Conservation (phyloP, 306 rosid species). For the Castanea crenata region DNA sequence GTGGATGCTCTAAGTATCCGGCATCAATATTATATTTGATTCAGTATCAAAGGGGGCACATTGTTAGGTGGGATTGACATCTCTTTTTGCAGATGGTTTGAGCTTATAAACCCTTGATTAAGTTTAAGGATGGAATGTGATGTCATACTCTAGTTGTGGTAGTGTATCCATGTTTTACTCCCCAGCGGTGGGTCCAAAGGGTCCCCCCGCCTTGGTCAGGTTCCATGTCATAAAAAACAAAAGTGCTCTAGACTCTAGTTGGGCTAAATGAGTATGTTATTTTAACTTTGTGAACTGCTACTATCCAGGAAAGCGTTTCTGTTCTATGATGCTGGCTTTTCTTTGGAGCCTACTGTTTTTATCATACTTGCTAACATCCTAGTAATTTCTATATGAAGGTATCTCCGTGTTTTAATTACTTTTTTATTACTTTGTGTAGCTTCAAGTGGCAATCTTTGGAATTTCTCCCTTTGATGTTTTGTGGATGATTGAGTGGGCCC, state of each 20-base stretch:
- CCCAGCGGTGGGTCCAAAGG: too few species aligned
- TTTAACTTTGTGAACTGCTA: background rate
- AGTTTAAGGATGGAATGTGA: background rate
- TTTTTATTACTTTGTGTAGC: background rate
- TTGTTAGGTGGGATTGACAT: background rate
- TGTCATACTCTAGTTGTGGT: background rate
- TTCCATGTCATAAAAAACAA: too few species aligned
- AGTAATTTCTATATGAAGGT: background rate
- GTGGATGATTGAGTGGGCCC: background rate
- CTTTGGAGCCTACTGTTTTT: background rate
- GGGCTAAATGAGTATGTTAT: background rate
- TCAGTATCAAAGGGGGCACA: background rate
- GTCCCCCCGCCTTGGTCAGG: too few species aligned
- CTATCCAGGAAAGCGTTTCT: background rate
- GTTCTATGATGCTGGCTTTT: background rate
- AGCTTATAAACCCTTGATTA: background rate
- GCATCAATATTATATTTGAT: background rate
- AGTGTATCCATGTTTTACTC: too few species aligned
- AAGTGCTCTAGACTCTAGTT: background rate
- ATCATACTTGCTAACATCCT: background rate
- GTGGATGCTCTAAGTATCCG: too few species aligned
- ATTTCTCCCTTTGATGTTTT: background rate
- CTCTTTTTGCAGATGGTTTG: background rate
- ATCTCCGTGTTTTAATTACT: background rate
- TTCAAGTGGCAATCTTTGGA: background rate